Conservation (phyloP, 306 rosid genomes). For the Trifolium fragiferum region DNA sequence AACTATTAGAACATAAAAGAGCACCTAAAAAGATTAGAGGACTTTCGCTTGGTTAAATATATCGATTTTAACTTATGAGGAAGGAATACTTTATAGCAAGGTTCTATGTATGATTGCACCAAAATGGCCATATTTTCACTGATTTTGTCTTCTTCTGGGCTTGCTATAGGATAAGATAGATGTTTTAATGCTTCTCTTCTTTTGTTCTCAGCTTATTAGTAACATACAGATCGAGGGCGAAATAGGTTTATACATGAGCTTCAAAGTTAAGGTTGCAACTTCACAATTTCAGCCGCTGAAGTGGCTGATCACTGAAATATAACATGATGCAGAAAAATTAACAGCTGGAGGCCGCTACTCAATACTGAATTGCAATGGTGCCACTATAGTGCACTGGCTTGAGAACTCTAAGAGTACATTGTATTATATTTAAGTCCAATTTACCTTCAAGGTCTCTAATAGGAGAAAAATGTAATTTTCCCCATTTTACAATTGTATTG, state of each 20-base stretch:
- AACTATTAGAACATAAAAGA: not conserved
- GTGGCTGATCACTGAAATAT: not conserved
- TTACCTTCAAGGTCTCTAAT: too few relatives aligned
- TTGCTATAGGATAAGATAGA: not conserved
- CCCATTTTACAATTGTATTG: too few relatives aligned
- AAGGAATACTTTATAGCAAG: not conserved
- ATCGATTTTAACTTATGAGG: not conserved
- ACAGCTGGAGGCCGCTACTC: not conserved
- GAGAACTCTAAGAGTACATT: not conserved
- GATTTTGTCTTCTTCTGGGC: not conserved
- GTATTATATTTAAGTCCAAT: not conserved
- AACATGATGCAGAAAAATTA: not conserved
- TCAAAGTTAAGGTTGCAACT: not conserved
- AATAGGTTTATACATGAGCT: not conserved
- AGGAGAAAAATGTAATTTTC: too few relatives aligned
- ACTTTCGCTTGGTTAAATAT: slow-evolving; percentile 11
- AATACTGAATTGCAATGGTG: not conserved
- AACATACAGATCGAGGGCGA: not conserved
- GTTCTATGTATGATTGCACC: not conserved
- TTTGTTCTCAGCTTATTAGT: not conserved
- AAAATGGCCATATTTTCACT: not conserved
- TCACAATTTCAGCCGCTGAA: not conserved
- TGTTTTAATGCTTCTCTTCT: not conserved
- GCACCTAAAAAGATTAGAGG: not conserved
- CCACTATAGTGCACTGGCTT: not conserved